Conservation (phyloP, 164 flowering plant species). For the Macadamia integrifolia region DNA sequence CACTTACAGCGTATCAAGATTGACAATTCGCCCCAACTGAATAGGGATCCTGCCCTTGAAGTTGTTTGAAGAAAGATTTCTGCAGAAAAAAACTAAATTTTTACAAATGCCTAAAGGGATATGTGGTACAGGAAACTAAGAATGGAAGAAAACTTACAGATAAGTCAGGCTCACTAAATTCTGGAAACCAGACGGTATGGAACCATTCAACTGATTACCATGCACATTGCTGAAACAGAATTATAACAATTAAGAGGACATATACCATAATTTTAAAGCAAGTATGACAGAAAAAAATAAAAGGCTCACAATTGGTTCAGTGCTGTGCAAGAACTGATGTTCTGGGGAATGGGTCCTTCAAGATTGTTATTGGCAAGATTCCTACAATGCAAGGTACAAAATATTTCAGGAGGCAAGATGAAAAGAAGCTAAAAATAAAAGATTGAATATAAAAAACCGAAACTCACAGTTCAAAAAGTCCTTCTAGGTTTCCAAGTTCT, state of each 20-base stretch:
- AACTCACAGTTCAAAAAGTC: conserved; percentile 80
- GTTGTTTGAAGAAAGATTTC: conserved; percentile 76
- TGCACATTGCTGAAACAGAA: conserved; percentile 59
- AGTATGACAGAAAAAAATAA: not conserved
- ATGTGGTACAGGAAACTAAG: not conserved
- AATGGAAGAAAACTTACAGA: conserved; percentile 43
- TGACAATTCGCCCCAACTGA: conserved; percentile 73
- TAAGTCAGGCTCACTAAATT: conserved; percentile 72
- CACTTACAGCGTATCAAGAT: conserved; percentile 84
- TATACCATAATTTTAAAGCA: not conserved
- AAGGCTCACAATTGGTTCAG: conserved; percentile 75
- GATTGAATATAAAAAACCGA: not conserved
- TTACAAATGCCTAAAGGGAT: not conserved
- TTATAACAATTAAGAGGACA: not conserved
- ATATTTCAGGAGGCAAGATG: not conserved
- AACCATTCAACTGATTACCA: conserved; percentile 73
- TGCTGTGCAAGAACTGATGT: conserved; percentile 56
- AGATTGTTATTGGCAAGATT: conserved; percentile 78
- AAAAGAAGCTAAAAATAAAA: not conserved
- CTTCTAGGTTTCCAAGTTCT: conserved; percentile 85
- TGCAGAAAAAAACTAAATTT: conserved; percentile 14
- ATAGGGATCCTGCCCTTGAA: conserved; percentile 66
- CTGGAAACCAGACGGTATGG: conserved; percentile 64
- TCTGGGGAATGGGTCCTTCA: conserved; percentile 68
- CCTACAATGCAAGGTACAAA: conserved; percentile 23